These are phyloP conservation scores for carrot (Daucus carota) DNA, from an alignment of 129 eudicot species.

Conservation along the genomic window DNA sequence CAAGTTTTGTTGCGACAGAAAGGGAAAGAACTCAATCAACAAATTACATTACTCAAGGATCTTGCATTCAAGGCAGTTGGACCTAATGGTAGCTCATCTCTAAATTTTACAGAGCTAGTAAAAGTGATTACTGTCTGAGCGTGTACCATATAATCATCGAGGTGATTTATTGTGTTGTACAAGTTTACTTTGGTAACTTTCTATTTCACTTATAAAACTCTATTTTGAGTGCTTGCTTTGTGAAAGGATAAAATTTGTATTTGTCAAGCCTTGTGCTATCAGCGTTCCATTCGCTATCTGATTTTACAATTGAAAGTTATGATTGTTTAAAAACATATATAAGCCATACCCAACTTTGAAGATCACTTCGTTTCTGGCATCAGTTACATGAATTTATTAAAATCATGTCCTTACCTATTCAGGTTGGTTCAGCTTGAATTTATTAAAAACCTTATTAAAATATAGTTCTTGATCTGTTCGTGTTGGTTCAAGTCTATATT, in stretches of 20 bases:
- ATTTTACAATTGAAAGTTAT: no score
- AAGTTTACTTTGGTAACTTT: not conserved
- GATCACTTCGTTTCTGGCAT: no score
- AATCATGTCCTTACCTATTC: no score
- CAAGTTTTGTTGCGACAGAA: constrained; percentile 19
- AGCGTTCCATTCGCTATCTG: no score
- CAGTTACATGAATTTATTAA: no score
- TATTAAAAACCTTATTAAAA: no score
- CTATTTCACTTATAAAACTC: not conserved
- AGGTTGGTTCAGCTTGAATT: no score
- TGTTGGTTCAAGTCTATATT: no score
- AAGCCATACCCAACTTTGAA: no score
- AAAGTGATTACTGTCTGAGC: not conserved
- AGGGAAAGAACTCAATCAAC: constrained; percentile 28
- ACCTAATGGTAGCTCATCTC: constrained; percentile 45
- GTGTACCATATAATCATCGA: not conserved
- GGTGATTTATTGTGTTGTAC: not conserved
- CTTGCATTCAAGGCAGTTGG: constrained; percentile 40
- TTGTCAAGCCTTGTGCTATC: not conserved
- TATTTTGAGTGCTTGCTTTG: not conserved
- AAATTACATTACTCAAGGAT: constrained; percentile 24
- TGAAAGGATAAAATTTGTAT: not conserved
- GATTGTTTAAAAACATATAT: no score
- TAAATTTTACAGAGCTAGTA: constrained; percentile 16
- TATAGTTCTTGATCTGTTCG: no score